Conservation (phyloP, 805 yeast species). For the Candida piceae region DNA sequence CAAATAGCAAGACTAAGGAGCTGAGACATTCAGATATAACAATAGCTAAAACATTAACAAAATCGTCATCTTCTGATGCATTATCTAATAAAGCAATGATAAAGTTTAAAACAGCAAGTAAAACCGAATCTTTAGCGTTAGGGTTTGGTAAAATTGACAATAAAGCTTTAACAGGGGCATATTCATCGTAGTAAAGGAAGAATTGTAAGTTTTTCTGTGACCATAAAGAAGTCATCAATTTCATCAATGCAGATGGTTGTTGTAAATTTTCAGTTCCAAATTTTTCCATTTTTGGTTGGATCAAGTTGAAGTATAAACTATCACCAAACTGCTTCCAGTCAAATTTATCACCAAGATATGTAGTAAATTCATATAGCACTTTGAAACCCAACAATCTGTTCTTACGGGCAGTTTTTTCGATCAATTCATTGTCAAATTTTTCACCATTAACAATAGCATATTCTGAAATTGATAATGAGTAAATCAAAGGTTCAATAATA, state of each 20-base stretch:
- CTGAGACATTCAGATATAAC: constrained; percentile 54
- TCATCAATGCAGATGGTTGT: constrained; percentile 75
- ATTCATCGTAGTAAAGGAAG: constrained; percentile 53
- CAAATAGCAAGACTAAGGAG: constrained; percentile 46
- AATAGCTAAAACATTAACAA: constrained; percentile 44
- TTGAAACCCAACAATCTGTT: constrained; percentile 67
- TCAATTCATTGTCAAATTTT: constrained; percentile 15
- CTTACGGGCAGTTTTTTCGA: constrained; percentile 45
- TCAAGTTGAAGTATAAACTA: constrained; percentile 46
- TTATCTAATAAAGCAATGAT: constrained; percentile 40
- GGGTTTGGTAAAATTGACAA: constrained; percentile 47
- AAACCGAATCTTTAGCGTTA: constrained; percentile 64
- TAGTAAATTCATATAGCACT: constrained; percentile 54
- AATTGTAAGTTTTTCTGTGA: constrained; percentile 38
- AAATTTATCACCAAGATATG: constrained; percentile 41
- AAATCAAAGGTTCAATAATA: constrained; percentile 53
- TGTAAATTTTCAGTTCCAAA: constrained; percentile 79
- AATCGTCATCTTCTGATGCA: constrained; percentile 38
- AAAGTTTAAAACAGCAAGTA: constrained; percentile 51
- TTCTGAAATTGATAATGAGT: constrained; percentile 51
- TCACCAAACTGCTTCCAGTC: constrained; percentile 54
- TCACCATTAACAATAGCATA: constrained; percentile 25
- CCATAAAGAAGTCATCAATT: constrained; percentile 58
- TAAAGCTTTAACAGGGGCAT: constrained; percentile 49
- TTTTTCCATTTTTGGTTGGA: constrained; percentile 58